Conservation (phyloP, 768 basidiomycete species). For the Pleurotus cornucopiae region DNA sequence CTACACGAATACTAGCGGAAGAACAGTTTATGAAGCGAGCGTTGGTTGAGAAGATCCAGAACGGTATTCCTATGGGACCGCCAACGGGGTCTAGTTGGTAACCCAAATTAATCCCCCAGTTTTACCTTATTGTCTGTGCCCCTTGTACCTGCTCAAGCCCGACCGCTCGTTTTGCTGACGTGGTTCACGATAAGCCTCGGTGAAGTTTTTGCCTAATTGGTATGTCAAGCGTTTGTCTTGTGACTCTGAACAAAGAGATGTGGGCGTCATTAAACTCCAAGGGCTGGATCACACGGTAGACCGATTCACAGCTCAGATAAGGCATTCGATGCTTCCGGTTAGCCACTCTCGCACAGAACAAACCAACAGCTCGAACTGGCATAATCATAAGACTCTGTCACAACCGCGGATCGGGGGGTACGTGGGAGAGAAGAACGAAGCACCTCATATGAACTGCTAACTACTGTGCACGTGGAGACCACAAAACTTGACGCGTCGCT, state of each 20-base stretch:
- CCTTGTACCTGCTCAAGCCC: constrained; percentile 2
- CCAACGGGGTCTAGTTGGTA: constrained; percentile 34
- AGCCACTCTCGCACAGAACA: not conserved
- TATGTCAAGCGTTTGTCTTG: constrained; percentile 3
- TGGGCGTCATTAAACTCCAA: not conserved
- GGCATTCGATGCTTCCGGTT: not conserved
- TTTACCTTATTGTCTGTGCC: not conserved
- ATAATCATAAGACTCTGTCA: not conserved
- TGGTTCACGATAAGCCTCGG: constrained; percentile 8
- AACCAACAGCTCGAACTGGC: not conserved
- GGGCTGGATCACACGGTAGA: not conserved
- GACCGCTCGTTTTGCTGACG: not conserved
- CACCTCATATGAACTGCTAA: no score
- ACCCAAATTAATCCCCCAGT: not conserved
- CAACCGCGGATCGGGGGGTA: no score
- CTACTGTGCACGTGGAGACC: no score
- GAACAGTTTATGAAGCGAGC: constrained; percentile 98
- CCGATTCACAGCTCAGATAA: not conserved
- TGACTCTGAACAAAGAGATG: not conserved
- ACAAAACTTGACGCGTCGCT: no score
- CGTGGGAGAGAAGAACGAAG: no score
- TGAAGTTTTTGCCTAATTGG: constrained; percentile 11
- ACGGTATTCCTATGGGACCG: constrained; percentile 49
- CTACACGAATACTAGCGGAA: constrained; percentile 82
- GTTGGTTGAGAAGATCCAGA: constrained; percentile 85